Conservation (phyloP, 2,329 filamentous ascomycete species). For the Thelonectria blattea region DNA sequence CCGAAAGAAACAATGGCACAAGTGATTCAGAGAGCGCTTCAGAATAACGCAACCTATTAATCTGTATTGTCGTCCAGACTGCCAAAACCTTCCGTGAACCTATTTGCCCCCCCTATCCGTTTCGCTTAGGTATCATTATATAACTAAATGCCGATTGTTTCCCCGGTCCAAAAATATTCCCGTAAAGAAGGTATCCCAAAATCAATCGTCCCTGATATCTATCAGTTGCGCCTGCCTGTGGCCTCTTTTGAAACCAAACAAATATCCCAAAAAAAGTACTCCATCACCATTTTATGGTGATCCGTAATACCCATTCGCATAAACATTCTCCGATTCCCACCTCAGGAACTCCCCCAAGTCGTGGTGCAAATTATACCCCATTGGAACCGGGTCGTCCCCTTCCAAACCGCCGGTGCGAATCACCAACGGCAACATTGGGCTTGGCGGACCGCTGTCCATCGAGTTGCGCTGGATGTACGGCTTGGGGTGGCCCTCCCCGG, state of each 20-base stretch:
- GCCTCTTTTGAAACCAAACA: background rate
- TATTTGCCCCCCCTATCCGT: no score
- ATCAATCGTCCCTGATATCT: background rate
- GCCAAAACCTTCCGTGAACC: no score
- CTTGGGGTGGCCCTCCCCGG: constrained; percentile 43
- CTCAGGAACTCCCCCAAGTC: constrained; percentile 64
- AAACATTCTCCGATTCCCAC: constrained; percentile 62
- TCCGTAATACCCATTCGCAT: constrained; percentile 39
- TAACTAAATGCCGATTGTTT: no score
- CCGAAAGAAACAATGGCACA: no score
- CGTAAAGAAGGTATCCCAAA: background rate
- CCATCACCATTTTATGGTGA: constrained; percentile 10
- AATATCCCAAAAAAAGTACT: background rate
- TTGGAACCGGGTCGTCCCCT: constrained; percentile 50
- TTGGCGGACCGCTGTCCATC: constrained; percentile 54
- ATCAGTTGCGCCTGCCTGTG: background rate
- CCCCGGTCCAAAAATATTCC: no score
- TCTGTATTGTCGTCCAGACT: no score
- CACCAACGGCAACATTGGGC: constrained; percentile 55
- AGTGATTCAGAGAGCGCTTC: no score
- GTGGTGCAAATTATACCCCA: constrained; percentile 66
- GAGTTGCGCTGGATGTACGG: constrained; percentile 37
- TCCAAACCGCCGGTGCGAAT: constrained; percentile 50
- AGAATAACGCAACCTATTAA: no score
- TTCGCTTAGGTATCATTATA: no score